Conservation (phyloP, 305 asterid genomes). For the Plantago rigida region DNA sequence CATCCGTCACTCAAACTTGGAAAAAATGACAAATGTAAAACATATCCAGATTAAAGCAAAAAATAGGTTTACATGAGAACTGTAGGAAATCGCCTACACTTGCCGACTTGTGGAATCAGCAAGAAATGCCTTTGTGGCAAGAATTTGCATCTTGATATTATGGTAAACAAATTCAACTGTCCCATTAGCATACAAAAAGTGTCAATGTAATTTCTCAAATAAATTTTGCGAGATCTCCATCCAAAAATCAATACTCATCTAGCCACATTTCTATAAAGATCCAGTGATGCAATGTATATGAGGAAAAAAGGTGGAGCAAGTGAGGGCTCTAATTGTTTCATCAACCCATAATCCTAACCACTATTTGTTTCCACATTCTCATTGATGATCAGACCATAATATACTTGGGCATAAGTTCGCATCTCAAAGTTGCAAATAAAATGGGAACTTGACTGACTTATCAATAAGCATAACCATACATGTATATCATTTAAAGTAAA, state of each 20-base stretch:
- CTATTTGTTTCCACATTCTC: neutral
- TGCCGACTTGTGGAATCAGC: too few relatives aligned
- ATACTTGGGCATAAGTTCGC: too few relatives aligned
- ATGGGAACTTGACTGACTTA: neutral
- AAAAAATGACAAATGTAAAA: neutral
- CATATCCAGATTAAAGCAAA: conserved; percentile 14
- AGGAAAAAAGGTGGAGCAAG: neutral
- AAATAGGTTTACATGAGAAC: conserved; percentile 1
- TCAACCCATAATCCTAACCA: neutral
- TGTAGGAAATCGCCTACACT: neutral
- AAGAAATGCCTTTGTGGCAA: too few relatives aligned
- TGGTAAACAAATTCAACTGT: too few relatives aligned
- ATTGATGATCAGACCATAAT: neutral
- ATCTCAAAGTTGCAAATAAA: too few relatives aligned
- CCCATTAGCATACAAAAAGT: too few relatives aligned
- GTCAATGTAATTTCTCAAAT: neutral
- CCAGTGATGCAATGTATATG: too few relatives aligned
- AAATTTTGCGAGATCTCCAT: neutral
- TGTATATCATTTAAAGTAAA: conserved; percentile 14
- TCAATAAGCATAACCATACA: conserved; percentile 2
- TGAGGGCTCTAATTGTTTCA: neutral
- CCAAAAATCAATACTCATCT: neutral
- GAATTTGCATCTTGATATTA: too few relatives aligned
- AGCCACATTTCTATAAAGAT: too few relatives aligned
- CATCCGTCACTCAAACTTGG: neutral